These are phyloP conservation scores for Calamus simplicifolius DNA, from an alignment of 176 grass and related monocot species.

Conservation along the genomic window DNA sequence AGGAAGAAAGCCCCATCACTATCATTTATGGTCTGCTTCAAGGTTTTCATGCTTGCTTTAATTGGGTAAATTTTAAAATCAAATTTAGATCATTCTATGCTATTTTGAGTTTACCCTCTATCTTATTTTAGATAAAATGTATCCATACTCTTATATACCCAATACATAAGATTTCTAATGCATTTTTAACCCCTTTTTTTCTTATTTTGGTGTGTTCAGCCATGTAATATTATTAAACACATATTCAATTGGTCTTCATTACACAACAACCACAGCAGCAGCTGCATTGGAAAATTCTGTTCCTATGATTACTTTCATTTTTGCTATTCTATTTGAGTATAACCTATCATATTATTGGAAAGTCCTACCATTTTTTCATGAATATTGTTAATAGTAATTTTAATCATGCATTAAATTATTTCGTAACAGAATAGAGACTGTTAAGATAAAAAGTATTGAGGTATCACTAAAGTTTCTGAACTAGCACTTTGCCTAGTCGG, in stretches of 20 bases:
- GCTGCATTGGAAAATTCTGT: slow-evolving; percentile 54
- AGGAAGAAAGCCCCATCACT: slow-evolving; percentile 57
- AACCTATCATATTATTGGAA: too few species aligned
- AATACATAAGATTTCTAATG: too few species aligned
- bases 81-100: too few species aligned
- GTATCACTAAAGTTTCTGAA: slow-evolving; percentile 43
- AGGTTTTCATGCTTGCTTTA: slow-evolving; percentile 57
- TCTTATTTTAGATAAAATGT: too few species aligned
- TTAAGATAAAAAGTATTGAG: slow-evolving; percentile 53
- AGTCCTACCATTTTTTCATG: too few species aligned
- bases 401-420: not conserved
- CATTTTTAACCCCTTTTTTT: not conserved
- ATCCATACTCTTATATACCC: too few species aligned
- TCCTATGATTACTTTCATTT: slow-evolving; percentile 53
- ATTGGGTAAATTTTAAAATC: slow-evolving; percentile 34
- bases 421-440: slow-evolving; percentile 48
- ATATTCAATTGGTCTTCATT: slow-evolving; percentile 48
- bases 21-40: slow-evolving; percentile 31
- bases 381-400: too few species aligned
- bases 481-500: slow-evolving; percentile 46
- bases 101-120: too few species aligned
- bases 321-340: slow-evolving; percentile 60
- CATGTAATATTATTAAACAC: slow-evolving; percentile 24
- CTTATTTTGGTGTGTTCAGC: slow-evolving; percentile 16
- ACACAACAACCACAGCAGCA: slow-evolving; percentile 38